Conservation (phyloP, 306 rosid genomes). For the Canavalia ensiformis region DNA sequence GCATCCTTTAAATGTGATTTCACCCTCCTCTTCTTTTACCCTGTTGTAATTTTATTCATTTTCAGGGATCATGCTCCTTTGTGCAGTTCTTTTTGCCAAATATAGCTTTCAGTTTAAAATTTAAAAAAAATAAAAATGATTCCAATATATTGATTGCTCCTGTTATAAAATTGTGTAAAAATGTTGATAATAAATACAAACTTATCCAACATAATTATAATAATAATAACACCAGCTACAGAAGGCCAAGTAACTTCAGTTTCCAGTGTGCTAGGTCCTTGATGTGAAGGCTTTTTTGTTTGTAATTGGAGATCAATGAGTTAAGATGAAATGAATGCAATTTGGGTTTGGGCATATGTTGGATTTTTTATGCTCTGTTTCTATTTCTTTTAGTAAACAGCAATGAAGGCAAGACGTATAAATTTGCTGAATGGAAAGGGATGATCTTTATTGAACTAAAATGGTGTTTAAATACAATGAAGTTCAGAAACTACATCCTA, state of each 20-base stretch:
- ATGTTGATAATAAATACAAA: not conserved
- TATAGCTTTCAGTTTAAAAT: conserved; percentile 31
- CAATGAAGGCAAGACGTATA: too few relatives aligned
- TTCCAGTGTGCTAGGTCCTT: not conserved
- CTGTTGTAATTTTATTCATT: conserved; percentile 52
- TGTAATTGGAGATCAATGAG: not conserved
- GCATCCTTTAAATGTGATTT: conserved; percentile 48
- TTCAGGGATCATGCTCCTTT: conserved; percentile 50
- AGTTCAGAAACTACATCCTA: too few relatives aligned
- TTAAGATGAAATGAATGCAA: not conserved
- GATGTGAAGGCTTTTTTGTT: not conserved
- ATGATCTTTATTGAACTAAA: too few relatives aligned
- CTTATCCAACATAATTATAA: not conserved
- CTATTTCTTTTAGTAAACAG: too few relatives aligned
- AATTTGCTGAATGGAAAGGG: too few relatives aligned
- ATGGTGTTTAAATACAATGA: too few relatives aligned
- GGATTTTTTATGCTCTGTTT: too few relatives aligned
- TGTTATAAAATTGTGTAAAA: not conserved
- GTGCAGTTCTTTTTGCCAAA: conserved; percentile 49
- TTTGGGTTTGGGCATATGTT: not conserved
- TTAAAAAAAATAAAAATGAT: not conserved
- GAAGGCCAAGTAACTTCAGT: not conserved
- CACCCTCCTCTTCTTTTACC: conserved; percentile 44
- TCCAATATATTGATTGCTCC: not conserved
- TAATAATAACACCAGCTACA: too few relatives aligned